phyloP scores from a whole-genome alignment of 495 filamentous ascomycete genomes.

The Neurospora tetraspora region DNA sequence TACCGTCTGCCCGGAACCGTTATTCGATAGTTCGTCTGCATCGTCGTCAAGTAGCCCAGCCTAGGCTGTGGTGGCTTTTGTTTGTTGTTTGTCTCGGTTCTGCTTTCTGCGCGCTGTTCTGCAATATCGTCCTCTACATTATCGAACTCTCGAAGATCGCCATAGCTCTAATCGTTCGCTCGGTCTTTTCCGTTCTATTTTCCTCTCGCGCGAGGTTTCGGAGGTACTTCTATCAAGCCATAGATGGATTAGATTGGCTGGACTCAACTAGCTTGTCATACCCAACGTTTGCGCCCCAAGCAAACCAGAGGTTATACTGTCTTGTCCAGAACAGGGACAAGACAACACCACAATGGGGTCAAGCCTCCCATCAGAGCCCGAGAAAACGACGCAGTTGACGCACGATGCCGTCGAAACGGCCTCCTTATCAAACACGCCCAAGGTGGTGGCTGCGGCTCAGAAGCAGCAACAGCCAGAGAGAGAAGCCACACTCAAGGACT shows the following conservation, averaged over 20 bases:
- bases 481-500: slow-evolving; percentile 33
- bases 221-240: neutral
- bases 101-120: neutral
- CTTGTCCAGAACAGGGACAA: neutral
- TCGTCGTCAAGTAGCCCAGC: neutral
- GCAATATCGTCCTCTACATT: neutral
- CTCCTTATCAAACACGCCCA: neutral
- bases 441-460: neutral
- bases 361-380: neutral
- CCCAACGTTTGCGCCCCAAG: neutral
- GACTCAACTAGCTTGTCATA: neutral
- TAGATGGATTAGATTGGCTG: neutral
- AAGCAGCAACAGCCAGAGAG: slow-evolving; percentile 26
- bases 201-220: neutral
- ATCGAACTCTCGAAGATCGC: neutral
- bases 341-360: neutral
- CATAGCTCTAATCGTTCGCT: neutral
- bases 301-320: neutral
- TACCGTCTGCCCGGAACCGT: neutral
- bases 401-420: neutral
- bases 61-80: neutral
- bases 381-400: neutral
- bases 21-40: neutral
- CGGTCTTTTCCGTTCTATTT: neutral
- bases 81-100: neutral